phyloP scores from a whole-genome alignment of 1,284 basidiomycete species.

The Amylostereum chailletii region DNA sequence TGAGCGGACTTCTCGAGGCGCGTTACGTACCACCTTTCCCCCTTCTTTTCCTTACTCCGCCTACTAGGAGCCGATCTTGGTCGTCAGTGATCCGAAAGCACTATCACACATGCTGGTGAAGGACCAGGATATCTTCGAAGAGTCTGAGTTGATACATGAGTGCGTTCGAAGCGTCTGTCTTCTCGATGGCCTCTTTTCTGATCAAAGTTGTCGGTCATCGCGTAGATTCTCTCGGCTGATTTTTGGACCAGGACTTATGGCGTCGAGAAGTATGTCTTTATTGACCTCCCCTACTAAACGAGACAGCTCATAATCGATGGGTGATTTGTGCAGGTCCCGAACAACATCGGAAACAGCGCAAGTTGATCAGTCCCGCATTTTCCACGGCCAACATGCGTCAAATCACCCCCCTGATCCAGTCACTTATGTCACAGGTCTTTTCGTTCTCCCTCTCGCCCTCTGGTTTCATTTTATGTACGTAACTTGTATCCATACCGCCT shows the following conservation, averaged over 20 bases:
- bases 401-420: neutral
- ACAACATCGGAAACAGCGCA: neutral
- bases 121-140: neutral
- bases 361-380: neutral
- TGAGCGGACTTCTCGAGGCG: neutral
- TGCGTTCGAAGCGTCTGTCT: neutral
- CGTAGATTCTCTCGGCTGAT: neutral
- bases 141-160: neutral
- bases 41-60: neutral
- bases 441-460: neutral
- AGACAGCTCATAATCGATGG: neutral
- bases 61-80: neutral
- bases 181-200: too few species aligned
- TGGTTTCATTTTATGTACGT: neutral
- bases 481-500: neutral
- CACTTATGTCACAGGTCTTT: neutral
- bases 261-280: neutral
- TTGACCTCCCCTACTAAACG: neutral
- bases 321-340: neutral
- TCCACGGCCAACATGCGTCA: neutral
- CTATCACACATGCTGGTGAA: neutral
- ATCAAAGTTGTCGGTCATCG: too few species aligned
- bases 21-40: neutral
- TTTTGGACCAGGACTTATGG: neutral
- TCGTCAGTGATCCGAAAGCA: neutral